Evolutionary conservation across 139 green algal genomes (phyloP).

Genomic region (Closterium sp.): DNA sequence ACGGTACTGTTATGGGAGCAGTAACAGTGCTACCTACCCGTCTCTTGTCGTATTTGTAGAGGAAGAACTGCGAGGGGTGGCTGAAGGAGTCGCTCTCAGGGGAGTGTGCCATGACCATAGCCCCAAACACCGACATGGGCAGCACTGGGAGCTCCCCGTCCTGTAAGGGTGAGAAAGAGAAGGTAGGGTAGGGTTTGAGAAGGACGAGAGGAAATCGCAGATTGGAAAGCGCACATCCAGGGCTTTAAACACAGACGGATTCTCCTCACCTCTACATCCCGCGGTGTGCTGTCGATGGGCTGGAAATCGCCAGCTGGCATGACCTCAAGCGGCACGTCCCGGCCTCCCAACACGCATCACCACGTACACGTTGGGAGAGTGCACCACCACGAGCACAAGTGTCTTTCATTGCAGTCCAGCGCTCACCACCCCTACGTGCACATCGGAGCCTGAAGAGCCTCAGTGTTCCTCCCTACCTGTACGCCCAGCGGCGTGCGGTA

Average conservation of each 20-base stretch:
- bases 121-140: constrained; percentile 56
- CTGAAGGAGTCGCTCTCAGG: constrained; percentile 13
- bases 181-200: not conserved
- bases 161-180: not conserved
- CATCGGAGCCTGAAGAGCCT: too few species aligned
- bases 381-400: not conserved
- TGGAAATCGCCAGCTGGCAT: constrained; percentile 53
- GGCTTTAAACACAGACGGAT: constrained; percentile 50
- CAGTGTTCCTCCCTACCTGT: not conserved
- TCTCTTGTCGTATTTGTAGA: constrained; percentile 58
- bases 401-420: not conserved
- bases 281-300: constrained; percentile 51
- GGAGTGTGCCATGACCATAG: constrained; percentile 55
- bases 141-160: constrained; percentile 57
- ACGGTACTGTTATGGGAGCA: too few species aligned
- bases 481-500: constrained; percentile 57
- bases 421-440: too few species aligned
- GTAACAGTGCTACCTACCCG: not conserved
- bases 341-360: too few species aligned
- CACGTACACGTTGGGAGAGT: not conserved
- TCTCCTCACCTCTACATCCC: constrained; percentile 50
- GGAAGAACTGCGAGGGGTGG: constrained; percentile 52
- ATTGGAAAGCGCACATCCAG: too few species aligned
- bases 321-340: not conserved
- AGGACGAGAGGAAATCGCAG: not conserved